Percentiles rank a stretch among this genome's conserved stretches.
phyloP scores from a whole-genome alignment of 2,329 filamentous ascomycete species.

The Fusarium drepaniforme region DNA sequence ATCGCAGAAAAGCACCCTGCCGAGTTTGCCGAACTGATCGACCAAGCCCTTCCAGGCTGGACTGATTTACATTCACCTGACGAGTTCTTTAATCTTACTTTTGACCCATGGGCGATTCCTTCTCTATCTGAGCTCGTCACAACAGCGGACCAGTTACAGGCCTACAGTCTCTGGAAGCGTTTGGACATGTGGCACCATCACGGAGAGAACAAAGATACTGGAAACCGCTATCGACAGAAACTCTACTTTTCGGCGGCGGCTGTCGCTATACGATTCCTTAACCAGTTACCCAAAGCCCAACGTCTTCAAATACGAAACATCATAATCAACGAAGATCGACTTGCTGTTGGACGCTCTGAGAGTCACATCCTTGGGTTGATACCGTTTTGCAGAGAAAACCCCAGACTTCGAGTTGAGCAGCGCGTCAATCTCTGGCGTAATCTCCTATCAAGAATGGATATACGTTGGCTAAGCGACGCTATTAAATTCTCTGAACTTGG shows the following conservation, averaged over 20 bases:
- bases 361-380: conserved; percentile 13
- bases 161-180: fast-evolving
- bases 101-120: conserved; percentile 6
- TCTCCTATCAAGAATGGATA: background rate
- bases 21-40: fast-evolving
- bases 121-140: background rate
- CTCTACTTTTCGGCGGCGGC: conserved; percentile 13
- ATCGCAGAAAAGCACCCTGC: background rate
- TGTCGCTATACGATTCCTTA: conserved; percentile 9
- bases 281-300: fast-evolving
- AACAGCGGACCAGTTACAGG: background rate
- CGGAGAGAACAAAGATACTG: fast-evolving
- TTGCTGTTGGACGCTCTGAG: background rate
- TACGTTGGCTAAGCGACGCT: background rate
- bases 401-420: conserved; percentile 7
- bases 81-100: background rate
- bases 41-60: background rate
- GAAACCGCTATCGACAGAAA: background rate
- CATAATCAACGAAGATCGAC: background rate
- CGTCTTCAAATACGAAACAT: conserved; percentile 1
- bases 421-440: conserved; percentile 8
- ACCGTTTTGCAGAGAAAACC: conserved; percentile 23
- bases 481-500: background rate
- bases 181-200: background rate
- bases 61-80: fast-evolving